Conservation (phyloP, 345 rosid genomes). For the Gossypium turneri region DNA sequence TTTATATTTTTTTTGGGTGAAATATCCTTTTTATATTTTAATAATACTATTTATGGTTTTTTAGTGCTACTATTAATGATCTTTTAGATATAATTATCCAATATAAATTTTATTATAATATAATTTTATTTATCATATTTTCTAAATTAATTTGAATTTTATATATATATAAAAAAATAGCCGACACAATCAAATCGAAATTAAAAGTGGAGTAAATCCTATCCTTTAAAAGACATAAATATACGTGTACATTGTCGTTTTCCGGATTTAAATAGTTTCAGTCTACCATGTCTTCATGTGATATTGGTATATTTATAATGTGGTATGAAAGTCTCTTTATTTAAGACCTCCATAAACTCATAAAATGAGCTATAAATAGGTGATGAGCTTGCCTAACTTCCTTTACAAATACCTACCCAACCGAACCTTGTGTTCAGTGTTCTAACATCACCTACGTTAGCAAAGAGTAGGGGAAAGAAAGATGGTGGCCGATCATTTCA, state of each 20-base stretch:
- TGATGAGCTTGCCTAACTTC: background rate
- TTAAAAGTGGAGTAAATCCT: too few species aligned
- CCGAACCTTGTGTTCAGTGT: background rate
- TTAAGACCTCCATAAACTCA: background rate
- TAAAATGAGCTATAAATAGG: background rate
- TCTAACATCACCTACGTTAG: too few species aligned
- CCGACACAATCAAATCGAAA: too few species aligned
- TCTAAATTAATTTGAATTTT: too few species aligned
- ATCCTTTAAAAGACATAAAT: background rate
- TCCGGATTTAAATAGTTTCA: background rate
- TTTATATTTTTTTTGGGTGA: too few species aligned
- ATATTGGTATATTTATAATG: background rate
- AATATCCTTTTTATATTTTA: too few species aligned
- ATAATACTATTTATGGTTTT: too few species aligned
- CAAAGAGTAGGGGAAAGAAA: background rate
- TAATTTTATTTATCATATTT: too few species aligned
- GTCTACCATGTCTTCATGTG: background rate
- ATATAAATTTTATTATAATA: too few species aligned
- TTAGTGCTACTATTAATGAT: too few species aligned
- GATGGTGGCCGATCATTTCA: slow-evolving; percentile 11
- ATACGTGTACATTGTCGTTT: background rate
- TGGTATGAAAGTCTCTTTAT: background rate
- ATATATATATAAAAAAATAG: too few species aligned
- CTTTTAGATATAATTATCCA: too few species aligned
- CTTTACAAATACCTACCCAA: background rate